Evolutionary conservation across 345 rosid genomes (phyloP), one percentile per base, ranked within the genome.

Genomic region (Syzygium grande): DNA sequence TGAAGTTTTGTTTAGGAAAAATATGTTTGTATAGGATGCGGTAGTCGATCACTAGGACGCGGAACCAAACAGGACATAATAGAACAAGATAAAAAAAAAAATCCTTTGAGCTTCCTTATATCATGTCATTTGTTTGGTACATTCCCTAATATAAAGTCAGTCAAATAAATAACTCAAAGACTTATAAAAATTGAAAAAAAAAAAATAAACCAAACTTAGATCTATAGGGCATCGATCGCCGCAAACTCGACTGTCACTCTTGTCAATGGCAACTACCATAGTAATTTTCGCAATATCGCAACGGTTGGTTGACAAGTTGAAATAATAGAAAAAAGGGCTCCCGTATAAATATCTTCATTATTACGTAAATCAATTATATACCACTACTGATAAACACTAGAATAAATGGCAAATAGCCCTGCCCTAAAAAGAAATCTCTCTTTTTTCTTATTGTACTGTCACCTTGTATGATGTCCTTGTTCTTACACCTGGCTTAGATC

Each of bases 11-110:
- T 68, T 34, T 34, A 17, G 49, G 46, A 68, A 16, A 73, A 73
- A 7, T 5, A 34, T 5, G 7, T 17, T 34, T 0, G 7, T 73
- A 73, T 17, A 17, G 1, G 22, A 17, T 34, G 49, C 1, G 2
- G 25, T 9, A 21, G 34, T 73, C 4, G 13, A 2, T 68, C 46
- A 68, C 22, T 0, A 3, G 2, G 25, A 17, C 3, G 21, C 1
- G 0, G 25, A 19, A 73, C 13, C 11, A 0, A 22, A 34, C 4
- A 34, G 25, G 46, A 19, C 49, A 73, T 34, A 1, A 34, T 9
- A 34, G 3, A 34, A 17, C 2, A 0, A 9, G 25, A 68, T 34
- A 2, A 34, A 30, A 68, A 34, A 30, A 68, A 30, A 73, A 73
- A 34, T 73, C 14, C 11, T 9, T 34, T 73, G 7, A 19, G 27